Base-by-base conservation (phyloP, 2,329 filamentous ascomycete genomes). In the Colletotrichum neosansevieriae region DNA sequence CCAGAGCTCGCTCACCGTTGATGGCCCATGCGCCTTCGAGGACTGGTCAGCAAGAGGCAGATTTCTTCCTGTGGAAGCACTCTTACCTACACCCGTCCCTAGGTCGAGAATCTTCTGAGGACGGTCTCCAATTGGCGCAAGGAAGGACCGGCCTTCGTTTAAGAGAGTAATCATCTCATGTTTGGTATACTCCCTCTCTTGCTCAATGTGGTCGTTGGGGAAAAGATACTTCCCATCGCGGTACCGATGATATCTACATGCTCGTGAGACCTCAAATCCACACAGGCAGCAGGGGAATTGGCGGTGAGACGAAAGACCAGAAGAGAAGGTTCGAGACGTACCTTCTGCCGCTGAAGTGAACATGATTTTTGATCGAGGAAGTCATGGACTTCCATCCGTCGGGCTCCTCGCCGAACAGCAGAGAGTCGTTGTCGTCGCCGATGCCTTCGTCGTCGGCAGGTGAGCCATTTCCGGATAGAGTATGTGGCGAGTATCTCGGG, bases 121-220 rank as follows among this genome's bases (percentile, higher is more conserved):
- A 24, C 72, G 72, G 7, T 72, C 70, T 36, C 74, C 71, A 10
- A 80, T 72, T 15, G 76, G 76, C n/a, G 76, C 76, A 49, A 75
- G 72, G 62, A 76, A 74, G 24, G 77, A 71, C 10, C 70, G 69
- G 11, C 72, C 74, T 11, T 74, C 57, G 2, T 68, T 75, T 2
- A 79, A 61, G 4, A 73, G 70, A 4, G 79, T 50, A 47, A 74
- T 71, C 74, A 76, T 76, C 4, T 76, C 77, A 53, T 80, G 76
- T 21, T 78, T 74, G 69, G 72, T 72, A 0, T 74, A 71, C 15
- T 75, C 74, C 6, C 74, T 72, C 19, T 74, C 74, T 24, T 75
- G 71, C 44, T 75, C 74, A 0, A 73, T 67, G n/a, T 73, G 71
- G 17, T 75, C 74, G 3, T 75, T 75, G 6, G 74, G 73, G 11